Percentiles rank a stretch among this genome's conserved stretches.
phyloP scores from a whole-genome alignment of 257 asterid species.

The Solanum pimpinellifolium region DNA sequence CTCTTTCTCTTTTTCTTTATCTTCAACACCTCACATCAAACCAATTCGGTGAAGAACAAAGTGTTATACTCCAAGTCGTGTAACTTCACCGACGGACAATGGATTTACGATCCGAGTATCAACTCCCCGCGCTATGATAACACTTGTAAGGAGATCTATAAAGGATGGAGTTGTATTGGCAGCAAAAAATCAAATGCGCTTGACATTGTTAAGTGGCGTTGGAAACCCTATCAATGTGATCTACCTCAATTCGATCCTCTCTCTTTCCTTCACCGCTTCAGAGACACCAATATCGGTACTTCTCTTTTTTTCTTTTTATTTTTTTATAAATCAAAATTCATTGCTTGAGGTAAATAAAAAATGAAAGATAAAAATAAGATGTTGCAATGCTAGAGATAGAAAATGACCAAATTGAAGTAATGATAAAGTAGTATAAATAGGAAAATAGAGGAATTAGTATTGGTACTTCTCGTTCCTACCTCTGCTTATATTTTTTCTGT shows the following conservation, averaged over 20 bases:
- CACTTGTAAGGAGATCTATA: conserved; percentile 88
- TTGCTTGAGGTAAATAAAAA: too few species aligned
- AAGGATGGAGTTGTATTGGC: conserved; percentile 94
- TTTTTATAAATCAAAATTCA: too few species aligned
- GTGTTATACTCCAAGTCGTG: conserved; percentile 14
- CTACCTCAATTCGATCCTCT: conserved; percentile 67
- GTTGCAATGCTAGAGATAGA: too few species aligned
- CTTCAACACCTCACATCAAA: conserved; percentile 11
- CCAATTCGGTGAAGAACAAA: not conserved
- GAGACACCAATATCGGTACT: conserved; percentile 72
- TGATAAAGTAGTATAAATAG: too few species aligned
- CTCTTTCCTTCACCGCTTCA: conserved; percentile 46
- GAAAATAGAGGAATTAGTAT: conserved; percentile 14
- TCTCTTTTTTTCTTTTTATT: not conserved
- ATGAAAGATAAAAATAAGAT: too few species aligned
- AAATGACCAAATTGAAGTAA: too few species aligned
- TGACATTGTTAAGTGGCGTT: conserved; percentile 74
- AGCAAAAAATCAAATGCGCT: conserved; percentile 60
- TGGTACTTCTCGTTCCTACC: conserved; percentile 28
- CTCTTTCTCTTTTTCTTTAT: conserved; percentile 51
- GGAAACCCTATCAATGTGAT: conserved; percentile 81
- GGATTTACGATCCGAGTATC: conserved; percentile 59
- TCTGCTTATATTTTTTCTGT: not conserved
- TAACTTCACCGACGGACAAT: conserved; percentile 59
- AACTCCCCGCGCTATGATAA: conserved; percentile 62